phyloP scores from a whole-genome alignment of 176 grass and related monocot species.

The Puccinellia tenuiflora region DNA sequence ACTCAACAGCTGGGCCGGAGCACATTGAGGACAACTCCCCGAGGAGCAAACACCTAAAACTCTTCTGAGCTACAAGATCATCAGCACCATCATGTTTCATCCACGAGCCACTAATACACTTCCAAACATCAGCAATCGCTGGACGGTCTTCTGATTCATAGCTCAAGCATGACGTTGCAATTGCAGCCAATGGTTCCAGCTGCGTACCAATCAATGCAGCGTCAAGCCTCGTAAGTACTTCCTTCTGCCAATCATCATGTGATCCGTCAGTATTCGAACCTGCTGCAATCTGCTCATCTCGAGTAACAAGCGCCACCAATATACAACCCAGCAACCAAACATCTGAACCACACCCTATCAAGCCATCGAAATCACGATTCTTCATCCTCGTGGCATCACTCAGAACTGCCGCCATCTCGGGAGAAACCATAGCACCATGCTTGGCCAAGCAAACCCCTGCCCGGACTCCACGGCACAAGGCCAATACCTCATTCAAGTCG shows the following conservation, averaged over 20 bases:
- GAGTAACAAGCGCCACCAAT: constrained; percentile 53
- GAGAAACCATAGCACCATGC: constrained; percentile 28
- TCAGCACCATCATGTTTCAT: constrained; percentile 20
- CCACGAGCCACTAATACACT: constrained; percentile 31
- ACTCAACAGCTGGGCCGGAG: constrained; percentile 17
- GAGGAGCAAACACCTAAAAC: constrained; percentile 48
- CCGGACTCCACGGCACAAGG: constrained; percentile 30
- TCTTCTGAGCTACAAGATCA: constrained; percentile 30
- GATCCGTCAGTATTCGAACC: constrained; percentile 35
- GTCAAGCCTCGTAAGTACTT: constrained; percentile 40
- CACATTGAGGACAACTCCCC: constrained; percentile 38
- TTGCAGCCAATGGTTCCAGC: constrained; percentile 40
- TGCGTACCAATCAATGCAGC: constrained; percentile 40
- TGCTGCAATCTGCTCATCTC: constrained; percentile 37
- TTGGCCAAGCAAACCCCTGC: constrained; percentile 14
- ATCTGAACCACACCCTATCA: constrained; percentile 45
- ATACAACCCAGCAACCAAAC: constrained; percentile 76
- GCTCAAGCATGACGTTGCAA: constrained; percentile 50
- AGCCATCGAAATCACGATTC: constrained; percentile 21
- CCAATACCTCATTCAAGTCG: constrained; percentile 57
- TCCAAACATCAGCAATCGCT: constrained; percentile 52
- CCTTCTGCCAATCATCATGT: constrained; percentile 71
- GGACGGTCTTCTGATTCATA: constrained; percentile 57
- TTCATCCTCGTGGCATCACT: background rate
- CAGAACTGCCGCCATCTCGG: constrained; percentile 38